A percentile compares a stretch with the other conserved stretches of the same genome.
Conservation (phyloP, 1,139 yeast species). For the Geotrichum siamense region DNA sequence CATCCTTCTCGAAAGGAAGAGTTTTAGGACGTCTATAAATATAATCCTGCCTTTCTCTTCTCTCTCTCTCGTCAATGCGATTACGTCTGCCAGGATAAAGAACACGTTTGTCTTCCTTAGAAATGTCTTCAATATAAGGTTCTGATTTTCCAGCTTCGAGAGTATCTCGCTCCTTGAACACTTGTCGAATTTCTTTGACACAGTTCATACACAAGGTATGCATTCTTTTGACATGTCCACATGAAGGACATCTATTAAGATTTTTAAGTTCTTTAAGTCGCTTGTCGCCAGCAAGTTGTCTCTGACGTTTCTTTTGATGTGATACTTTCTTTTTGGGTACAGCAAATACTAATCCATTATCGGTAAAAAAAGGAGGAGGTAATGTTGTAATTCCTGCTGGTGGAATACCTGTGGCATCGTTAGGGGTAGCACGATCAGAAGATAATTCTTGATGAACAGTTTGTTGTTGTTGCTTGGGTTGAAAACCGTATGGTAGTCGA, state of each 20-base stretch:
- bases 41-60: slow-evolving; percentile 54
- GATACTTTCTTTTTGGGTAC: slow-evolving; percentile 93
- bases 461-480: slow-evolving; percentile 9
- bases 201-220: slow-evolving; percentile 92
- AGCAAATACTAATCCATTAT: slow-evolving; percentile 66
- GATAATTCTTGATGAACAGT: not conserved
- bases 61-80: slow-evolving; percentile 42
- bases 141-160: slow-evolving; percentile 23
- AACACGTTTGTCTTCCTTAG: slow-evolving; percentile 45
- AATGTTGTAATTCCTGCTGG: slow-evolving; percentile 13
- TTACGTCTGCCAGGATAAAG: slow-evolving; percentile 71
- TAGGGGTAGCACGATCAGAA: slow-evolving; percentile 10
- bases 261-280: slow-evolving; percentile 70
- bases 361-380: slow-evolving; percentile 15
- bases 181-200: slow-evolving; percentile 66
- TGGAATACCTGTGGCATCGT: slow-evolving; percentile 4
- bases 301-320: slow-evolving; percentile 74
- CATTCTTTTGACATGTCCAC: slow-evolving; percentile 86
- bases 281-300: slow-evolving; percentile 72
- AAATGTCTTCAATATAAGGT: slow-evolving; percentile 47
- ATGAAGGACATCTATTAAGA: slow-evolving; percentile 86
- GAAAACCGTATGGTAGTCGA: slow-evolving; percentile 19
- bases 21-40: slow-evolving; percentile 54
- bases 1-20: slow-evolving; percentile 42
- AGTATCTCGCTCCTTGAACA: slow-evolving; percentile 52